Evolutionary conservation across 2,329 filamentous ascomycete genomes (phyloP).

Genomic region (Tolypocladium tundrense): DNA sequence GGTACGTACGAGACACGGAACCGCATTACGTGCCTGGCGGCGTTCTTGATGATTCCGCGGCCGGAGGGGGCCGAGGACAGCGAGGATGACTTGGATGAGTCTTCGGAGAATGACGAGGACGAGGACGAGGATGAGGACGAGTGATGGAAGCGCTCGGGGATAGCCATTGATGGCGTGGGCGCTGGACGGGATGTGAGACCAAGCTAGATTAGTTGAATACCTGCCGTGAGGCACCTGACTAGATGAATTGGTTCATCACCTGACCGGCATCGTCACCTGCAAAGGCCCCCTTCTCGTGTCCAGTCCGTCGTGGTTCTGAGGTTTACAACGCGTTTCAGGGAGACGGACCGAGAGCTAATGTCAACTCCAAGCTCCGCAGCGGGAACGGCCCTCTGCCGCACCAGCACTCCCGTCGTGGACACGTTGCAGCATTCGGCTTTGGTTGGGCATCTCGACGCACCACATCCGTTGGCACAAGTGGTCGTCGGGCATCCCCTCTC

Average conservation of each 20-base stretch:
- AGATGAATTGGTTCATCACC: no score
- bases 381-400: background rate
- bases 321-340: background rate
- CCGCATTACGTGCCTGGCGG: conserved; percentile 78
- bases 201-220: background rate
- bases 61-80: conserved; percentile 51
- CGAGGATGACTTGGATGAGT: conserved; percentile 38
- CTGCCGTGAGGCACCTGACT: background rate
- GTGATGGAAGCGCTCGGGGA: background rate
- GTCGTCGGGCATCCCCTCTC: background rate
- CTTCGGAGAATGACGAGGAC: conserved; percentile 25
- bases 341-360: background rate
- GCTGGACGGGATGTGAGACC: background rate
- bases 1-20: conserved; percentile 78
- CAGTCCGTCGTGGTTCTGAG: background rate
- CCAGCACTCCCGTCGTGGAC: background rate
- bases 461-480: background rate
- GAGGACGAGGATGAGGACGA: conserved; percentile 8
- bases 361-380: background rate
- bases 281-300: background rate
- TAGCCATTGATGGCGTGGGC: background rate
- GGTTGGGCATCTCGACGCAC: background rate
- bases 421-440: background rate
- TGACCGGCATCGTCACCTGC: background rate
- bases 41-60: conserved; percentile 72